Conservation (phyloP, 345 rosid genomes). For the Dovyalis caffra region DNA sequence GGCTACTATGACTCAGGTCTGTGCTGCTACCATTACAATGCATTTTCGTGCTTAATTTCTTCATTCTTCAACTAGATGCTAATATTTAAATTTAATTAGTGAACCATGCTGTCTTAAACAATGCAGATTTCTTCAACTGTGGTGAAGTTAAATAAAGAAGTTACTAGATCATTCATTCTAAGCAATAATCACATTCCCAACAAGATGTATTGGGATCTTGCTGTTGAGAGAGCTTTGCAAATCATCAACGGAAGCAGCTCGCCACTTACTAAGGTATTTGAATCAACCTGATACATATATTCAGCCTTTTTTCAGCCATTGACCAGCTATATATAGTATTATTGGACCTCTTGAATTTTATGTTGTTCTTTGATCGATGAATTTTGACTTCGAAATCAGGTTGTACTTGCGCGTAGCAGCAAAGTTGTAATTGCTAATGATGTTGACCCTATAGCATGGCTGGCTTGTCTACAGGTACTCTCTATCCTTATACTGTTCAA, state of each 20-base stretch:
- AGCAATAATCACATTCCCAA: constrained; percentile 61
- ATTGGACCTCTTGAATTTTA: neutral
- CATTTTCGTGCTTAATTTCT: neutral
- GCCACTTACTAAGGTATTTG: constrained; percentile 57
- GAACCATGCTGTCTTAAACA: neutral
- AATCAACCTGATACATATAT: neutral
- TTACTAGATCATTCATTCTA: constrained; percentile 46
- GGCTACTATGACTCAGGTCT: constrained; percentile 53
- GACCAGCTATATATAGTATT: neutral
- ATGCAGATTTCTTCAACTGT: constrained; percentile 59
- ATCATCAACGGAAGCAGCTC: constrained; percentile 50
- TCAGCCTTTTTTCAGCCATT: neutral
- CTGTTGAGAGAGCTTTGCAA: constrained; percentile 63
- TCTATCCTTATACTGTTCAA: neutral
- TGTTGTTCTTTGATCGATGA: neutral
- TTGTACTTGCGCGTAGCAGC: constrained; percentile 87
- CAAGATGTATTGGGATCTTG: constrained; percentile 55
- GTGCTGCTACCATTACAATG: neutral
- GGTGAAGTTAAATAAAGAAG: constrained; percentile 40
- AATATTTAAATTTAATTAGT: no score
- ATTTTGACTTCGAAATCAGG: constrained; percentile 42
- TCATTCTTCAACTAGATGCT: neutral
- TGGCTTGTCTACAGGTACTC: constrained; percentile 77
- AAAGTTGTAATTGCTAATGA: constrained; percentile 57
- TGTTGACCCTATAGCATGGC: constrained; percentile 75